Evolutionary conservation across 2,329 filamentous ascomycete genomes (phyloP).

Genomic region (Gnomoniopsis smithogilvyi): DNA sequence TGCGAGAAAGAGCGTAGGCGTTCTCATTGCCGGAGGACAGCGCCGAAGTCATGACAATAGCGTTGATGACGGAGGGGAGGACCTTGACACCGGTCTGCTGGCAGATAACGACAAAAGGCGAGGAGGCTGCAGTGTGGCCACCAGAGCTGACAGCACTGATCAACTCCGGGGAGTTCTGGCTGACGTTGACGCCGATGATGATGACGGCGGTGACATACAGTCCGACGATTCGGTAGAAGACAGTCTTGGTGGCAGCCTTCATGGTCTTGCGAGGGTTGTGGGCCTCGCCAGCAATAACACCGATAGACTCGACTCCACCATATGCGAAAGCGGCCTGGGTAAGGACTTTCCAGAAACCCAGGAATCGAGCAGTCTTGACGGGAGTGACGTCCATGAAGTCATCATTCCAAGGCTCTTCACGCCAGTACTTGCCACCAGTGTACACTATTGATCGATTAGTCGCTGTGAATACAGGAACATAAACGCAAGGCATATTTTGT

Average conservation of each 20-base stretch:
- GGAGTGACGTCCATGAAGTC: constrained; percentile 6
- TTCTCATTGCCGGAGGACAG: constrained; percentile 55
- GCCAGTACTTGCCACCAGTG: constrained; percentile 16
- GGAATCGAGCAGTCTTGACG: constrained; percentile 11
- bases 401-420: constrained; percentile 13
- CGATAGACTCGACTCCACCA: constrained; percentile 22
- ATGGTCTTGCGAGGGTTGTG: constrained; percentile 39
- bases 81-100: constrained; percentile 45
- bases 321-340: constrained; percentile 17
- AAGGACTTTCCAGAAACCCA: constrained; percentile 18
- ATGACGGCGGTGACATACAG: constrained; percentile 58
- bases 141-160: constrained; percentile 44
- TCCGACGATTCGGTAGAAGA: constrained; percentile 60
- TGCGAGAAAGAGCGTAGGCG: constrained; percentile 49
- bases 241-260: constrained; percentile 55
- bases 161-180: constrained; percentile 41
- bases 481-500: too few relatives aligned
- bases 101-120: constrained; percentile 46
- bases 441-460: constrained; percentile 2
- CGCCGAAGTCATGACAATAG: constrained; percentile 48
- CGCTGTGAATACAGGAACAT: too few relatives aligned
- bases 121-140: constrained; percentile 49
- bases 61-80: constrained; percentile 52
- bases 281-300: constrained; percentile 42
- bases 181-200: constrained; percentile 59